Evolutionary conservation across 179 eudicot genomes (phyloP), one percentile per base, ranked within the genome.

Genomic region (Nepenthes alata): DNA sequence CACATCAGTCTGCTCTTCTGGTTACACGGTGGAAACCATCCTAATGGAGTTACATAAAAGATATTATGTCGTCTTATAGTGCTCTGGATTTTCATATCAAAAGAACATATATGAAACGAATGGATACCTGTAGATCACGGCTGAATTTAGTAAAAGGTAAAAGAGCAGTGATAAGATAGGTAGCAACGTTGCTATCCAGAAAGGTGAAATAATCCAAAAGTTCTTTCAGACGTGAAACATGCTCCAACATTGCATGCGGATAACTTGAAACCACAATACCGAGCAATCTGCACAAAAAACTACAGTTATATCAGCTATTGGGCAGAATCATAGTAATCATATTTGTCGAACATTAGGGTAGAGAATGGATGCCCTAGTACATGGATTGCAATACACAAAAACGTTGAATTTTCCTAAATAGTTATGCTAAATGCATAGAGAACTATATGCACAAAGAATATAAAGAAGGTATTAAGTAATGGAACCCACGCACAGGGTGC

Each of bases 181-280:
- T 51, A 12, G 87, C 73, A 58, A 72, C 65, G 61, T 71, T 72
- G 60, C 69, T 72, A 63, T 74, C 63, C 72, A 82, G 79, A 64
- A 66, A 74, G 56, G 78, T 74, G 64, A 82, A 82, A 73, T 82
- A 82, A 64, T 82, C 87, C 79, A 82, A 63, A 72, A 79, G 73
- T 37, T 82, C 87, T 72, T 82, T 82, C 66, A 82, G 64, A 56
- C 79, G 81, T 44, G 83, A 59, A 56, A 79, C 59, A 45, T 77
- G 79, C 25, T 82, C 83, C 68, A 77, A 58, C 77, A 74, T 69
- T 34, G 76, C 62, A 74, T 74, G 66, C 35, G 87, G 78, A 71
- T 70, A 74, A 58, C 62, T 71, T 60, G 45, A 61, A 60, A 82
- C 75, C 47, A 79, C 67, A 68, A 73, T 44, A 60, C 80, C 74